Base-by-base conservation (phyloP, 495 filamentous ascomycete genomes). In the Penicillium alfredii region DNA sequence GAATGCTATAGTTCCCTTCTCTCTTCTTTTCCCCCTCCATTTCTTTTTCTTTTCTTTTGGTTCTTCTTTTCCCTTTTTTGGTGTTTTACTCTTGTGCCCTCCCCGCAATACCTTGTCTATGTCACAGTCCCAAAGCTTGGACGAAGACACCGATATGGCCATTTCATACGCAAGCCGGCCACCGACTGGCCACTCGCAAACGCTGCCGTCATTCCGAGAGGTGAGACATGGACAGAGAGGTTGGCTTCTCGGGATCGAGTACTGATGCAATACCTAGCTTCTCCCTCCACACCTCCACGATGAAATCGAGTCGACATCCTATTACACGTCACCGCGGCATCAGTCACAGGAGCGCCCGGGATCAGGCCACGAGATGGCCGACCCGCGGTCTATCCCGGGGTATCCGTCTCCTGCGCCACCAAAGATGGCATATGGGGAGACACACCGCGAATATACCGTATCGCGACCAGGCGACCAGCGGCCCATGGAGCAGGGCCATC, bases 221-320 rank as follows among this genome's bases (percentile, higher is more conserved):
- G 66, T 70, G 35, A 56, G 63, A 33, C n/a, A n/a, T n/a, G n/a
- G n/a, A n/a, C n/a, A n/a, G n/a, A n/a, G n/a, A n/a, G n/a, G n/a
- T n/a, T n/a, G n/a, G n/a, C n/a, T n/a, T n/a, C n/a, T n/a, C n/a
- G n/a, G n/a, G n/a, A n/a, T n/a, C n/a, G n/a, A n/a, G n/a, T n/a
- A n/a, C n/a, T n/a, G n/a, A n/a, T n/a, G n/a, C n/a, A n/a, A 12
- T 36, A 11, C 25, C 1, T 24, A 71, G 66, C 50, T 71, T 5
- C 64, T 71, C 19, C 66, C 66, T 15, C 50, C 65, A 35, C 64
- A 71, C 44, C 56, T 71, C 4, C 66, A 68, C 42, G 64, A 68
- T 38, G 66, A 67, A 45, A 71, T 71, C 36, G 66, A 71, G 16
- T 68, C 63, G 13, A 65, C 63, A 7, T 50, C 63, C 40, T 66